phyloP scores from a whole-genome alignment of 352 stramenopile species.

The Globisporangium cylindrosporum region DNA sequence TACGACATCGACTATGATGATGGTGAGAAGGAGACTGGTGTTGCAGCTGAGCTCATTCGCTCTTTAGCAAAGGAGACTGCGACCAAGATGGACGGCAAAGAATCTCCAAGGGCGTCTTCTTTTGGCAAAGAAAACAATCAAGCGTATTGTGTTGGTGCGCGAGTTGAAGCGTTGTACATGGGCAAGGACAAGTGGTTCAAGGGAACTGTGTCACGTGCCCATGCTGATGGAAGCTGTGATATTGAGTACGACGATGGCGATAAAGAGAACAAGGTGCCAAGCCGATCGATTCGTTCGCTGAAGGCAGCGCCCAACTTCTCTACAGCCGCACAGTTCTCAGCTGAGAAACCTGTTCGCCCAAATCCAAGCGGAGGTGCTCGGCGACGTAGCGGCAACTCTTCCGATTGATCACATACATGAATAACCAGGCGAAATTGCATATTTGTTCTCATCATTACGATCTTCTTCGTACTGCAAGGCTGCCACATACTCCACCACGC shows the following conservation, averaged over 20 bases:
- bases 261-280: background rate
- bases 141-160: conserved; percentile 12
- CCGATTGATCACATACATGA: background rate
- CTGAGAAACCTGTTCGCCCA: background rate
- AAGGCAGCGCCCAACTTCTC: background rate
- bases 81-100: background rate
- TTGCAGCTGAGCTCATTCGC: background rate
- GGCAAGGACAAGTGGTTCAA: conserved; percentile 60
- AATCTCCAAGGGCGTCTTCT: background rate
- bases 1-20: background rate
- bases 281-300: background rate
- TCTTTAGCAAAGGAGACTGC: background rate
- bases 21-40: background rate
- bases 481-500: background rate
- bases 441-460: background rate
- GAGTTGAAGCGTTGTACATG: conserved; percentile 64
- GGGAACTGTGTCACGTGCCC: conserved; percentile 18
- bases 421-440: background rate
- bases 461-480: background rate
- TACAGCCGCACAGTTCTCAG: background rate
- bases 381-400: background rate
- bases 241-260: background rate
- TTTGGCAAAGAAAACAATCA: background rate
- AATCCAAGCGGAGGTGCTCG: background rate
- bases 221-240: background rate